Conservation (phyloP, 257 asterid genomes). For the Thymus mandschuricus region DNA sequence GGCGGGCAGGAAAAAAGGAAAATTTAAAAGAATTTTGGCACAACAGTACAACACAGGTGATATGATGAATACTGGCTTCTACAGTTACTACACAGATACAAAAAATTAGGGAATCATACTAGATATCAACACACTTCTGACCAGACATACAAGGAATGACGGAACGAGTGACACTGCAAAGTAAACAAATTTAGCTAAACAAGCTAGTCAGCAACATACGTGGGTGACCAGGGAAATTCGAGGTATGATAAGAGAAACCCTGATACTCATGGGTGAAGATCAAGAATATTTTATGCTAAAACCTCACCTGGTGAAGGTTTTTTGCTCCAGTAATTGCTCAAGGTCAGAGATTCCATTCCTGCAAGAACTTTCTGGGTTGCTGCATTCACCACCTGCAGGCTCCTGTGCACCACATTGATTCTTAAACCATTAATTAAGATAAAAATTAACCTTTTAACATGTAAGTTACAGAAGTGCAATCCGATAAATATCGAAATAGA, state of each 20-base stretch:
- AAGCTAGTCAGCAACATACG: conserved; percentile 7
- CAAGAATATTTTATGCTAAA: conserved; percentile 10
- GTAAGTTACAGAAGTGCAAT: neutral
- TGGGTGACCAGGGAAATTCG: neutral
- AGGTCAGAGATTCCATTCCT: conserved; percentile 56
- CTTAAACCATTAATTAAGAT: conserved; percentile 32
- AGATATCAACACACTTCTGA: neutral
- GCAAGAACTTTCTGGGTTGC: conserved; percentile 30
- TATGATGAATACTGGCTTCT: conserved; percentile 1
- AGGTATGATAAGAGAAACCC: neutral
- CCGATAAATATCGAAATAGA: neutral
- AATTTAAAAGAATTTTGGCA: neutral
- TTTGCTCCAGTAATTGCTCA: conserved; percentile 64
- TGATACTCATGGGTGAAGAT: neutral
- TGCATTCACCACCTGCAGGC: conserved; percentile 40
- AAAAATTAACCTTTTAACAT: neutral
- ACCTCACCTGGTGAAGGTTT: conserved; percentile 63
- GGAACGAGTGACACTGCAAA: neutral
- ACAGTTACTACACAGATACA: neutral
- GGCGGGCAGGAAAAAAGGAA: neutral
- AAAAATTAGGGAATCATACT: neutral
- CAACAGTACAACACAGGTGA: neutral
- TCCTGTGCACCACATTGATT: conserved; percentile 39
- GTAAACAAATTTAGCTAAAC: neutral
- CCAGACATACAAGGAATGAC: neutral